Evolutionary conservation across 2,329 filamentous ascomycete species (phyloP), one percentile per base, ranked within the genome.

Genomic region (Triangularia verruculosa): DNA sequence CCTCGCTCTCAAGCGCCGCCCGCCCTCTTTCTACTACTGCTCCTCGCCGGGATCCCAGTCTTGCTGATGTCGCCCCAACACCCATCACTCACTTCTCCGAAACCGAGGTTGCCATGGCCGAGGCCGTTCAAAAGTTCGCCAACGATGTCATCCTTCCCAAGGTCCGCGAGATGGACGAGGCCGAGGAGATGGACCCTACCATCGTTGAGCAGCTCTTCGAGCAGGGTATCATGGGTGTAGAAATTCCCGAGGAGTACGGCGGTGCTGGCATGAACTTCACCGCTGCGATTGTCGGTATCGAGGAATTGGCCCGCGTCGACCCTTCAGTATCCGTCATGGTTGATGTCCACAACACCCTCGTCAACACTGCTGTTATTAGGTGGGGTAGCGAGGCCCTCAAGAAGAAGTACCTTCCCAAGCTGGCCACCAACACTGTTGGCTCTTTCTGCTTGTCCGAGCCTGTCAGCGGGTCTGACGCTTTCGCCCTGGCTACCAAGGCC

Each of bases 191-290:
- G 95, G 95, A 98, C 76, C 88, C 92, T 0, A 76, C 84, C 1
- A 78, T 99, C 7, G 90, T 99, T 5, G 93, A 97, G 80, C 91
- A 95, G 78, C 85, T 97, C 59, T 99, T 99, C 73, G 95, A 99
- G 81, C 93, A 98, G 76, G 95, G 95, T 0, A 82, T 99, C 57
- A 99, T 99, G 95, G 90, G 93, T 66, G 86, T 99, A 68, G 95
- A 99, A 80, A 97, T 99, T 63, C 94, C 95, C 15, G 95, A 99
- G 78, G 93, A 97, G 78, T 99, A 89, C 75, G 95, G 95, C 65
- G 95, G 95, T 66, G 92, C 94, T 0, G 95, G 93, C 70, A 98
- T 99, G 95, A 97, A 97, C 85, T 99, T 99, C 79, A 98, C 95
- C 0, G 82, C 93, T 0, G 94, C 93, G 66, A 97, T 99, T 74